Evolutionary conservation across 305 asterid species (phyloP).

Genomic region (Fraxinus angustifolia): DNA sequence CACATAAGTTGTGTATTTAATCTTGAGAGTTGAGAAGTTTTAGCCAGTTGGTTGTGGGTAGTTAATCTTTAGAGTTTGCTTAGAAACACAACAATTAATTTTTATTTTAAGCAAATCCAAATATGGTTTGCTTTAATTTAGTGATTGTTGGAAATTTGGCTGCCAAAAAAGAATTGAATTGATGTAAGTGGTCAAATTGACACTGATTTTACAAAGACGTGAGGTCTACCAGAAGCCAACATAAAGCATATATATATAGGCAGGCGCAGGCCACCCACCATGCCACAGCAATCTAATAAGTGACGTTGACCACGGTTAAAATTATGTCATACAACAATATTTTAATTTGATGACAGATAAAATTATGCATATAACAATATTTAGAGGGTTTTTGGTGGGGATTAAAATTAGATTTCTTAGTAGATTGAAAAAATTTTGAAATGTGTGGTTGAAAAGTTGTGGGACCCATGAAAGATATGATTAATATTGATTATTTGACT

Average conservation of each 20-base stretch:
- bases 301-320: background rate
- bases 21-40: background rate
- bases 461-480: too few species aligned
- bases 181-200: background rate
- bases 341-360: too few species aligned
- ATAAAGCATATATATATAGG: background rate
- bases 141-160: background rate
- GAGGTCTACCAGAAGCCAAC: constrained; percentile 18
- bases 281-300: background rate
- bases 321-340: background rate
- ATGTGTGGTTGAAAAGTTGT: too few species aligned
- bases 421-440: too few species aligned
- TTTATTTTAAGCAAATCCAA: background rate
- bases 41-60: constrained; percentile 15
- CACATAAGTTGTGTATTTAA: background rate
- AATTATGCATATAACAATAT: too few species aligned
- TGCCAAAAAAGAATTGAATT: background rate
- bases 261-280: constrained; percentile 22
- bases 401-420: too few species aligned
- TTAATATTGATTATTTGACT: too few species aligned
- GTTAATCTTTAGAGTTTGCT: constrained; percentile 14
- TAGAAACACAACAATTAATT: background rate
- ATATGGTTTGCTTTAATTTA: background rate
- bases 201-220: background rate
- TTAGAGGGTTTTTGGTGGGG: too few species aligned